Conservation (phyloP, 2,329 filamentous ascomycete species). For the Penicillium sp. region DNA sequence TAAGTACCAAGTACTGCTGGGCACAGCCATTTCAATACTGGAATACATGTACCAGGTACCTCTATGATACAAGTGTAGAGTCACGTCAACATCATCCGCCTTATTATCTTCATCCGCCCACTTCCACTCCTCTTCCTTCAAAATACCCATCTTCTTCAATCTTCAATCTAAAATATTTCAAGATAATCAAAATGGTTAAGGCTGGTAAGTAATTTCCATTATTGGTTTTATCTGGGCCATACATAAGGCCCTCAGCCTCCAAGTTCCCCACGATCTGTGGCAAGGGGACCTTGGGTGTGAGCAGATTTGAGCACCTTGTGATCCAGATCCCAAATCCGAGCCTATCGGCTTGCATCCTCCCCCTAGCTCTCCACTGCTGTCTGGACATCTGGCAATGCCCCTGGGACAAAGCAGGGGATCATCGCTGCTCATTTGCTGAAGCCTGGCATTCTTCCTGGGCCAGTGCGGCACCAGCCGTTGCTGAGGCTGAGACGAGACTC, state of each 20-base stretch:
- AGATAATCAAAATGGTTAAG: slow-evolving; percentile 88
- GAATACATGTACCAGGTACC: slow-evolving; percentile 11
- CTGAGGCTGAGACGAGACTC: neutral
- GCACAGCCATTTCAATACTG: neutral
- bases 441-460: neutral
- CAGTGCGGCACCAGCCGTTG: neutral
- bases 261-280: slow-evolving; percentile 23
- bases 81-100: slow-evolving; percentile 23
- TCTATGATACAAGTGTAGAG: slow-evolving; percentile 2
- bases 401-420: neutral
- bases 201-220: slow-evolving; percentile 59
- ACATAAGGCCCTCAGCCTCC: slow-evolving; percentile 2
- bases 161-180: slow-evolving; percentile 17
- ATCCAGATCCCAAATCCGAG: slow-evolving; percentile 12
- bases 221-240: slow-evolving; percentile 17
- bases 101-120: slow-evolving; percentile 19
- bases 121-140: slow-evolving; percentile 13
- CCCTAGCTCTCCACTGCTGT: slow-evolving; percentile 6
- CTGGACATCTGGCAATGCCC: neutral
- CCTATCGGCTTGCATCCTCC: slow-evolving; percentile 23
- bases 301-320: slow-evolving; percentile 39
- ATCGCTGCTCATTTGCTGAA: slow-evolving; percentile 6
- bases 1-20: neutral
- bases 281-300: slow-evolving; percentile 34
- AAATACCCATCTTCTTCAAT: slow-evolving; percentile 5